Evolutionary conservation across 2,329 filamentous ascomycete species (phyloP).

Genomic region (Aureobasidium zeae): DNA sequence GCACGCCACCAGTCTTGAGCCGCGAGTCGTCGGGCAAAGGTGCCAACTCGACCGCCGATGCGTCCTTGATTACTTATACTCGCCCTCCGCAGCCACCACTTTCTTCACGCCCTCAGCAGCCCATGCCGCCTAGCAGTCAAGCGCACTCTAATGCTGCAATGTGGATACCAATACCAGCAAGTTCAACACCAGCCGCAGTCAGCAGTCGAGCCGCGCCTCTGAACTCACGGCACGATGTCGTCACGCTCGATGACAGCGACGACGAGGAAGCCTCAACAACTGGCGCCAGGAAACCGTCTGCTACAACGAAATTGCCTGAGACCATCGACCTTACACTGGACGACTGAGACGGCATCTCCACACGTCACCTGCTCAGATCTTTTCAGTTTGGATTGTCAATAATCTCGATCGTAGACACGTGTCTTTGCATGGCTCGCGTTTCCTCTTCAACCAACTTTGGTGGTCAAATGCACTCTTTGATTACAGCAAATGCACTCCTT

Average conservation of each 20-base stretch:
- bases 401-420: too few relatives aligned
- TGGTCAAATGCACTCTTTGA: too few relatives aligned
- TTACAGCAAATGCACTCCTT: too few relatives aligned
- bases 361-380: too few relatives aligned
- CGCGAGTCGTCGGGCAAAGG: neutral
- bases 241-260: neutral
- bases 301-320: neutral
- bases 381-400: too few relatives aligned
- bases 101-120: neutral
- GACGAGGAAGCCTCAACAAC: neutral
- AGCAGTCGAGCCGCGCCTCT: neutral
- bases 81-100: too few relatives aligned
- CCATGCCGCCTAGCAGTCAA: neutral
- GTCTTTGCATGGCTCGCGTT: too few relatives aligned
- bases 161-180: neutral
- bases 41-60: neutral
- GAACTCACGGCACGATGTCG: neutral
- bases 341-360: too few relatives aligned
- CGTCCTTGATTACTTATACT: too few relatives aligned
- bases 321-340: constrained; percentile 5
- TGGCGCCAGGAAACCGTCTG: neutral
- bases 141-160: neutral
- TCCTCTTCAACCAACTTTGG: too few relatives aligned
- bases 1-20: neutral
- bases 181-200: neutral